Evolutionary conservation across 202 grass and related monocot species (phyloP), one percentile per base, ranked within the genome.

Genomic region (Schoenoplectus tabernaemontani): DNA sequence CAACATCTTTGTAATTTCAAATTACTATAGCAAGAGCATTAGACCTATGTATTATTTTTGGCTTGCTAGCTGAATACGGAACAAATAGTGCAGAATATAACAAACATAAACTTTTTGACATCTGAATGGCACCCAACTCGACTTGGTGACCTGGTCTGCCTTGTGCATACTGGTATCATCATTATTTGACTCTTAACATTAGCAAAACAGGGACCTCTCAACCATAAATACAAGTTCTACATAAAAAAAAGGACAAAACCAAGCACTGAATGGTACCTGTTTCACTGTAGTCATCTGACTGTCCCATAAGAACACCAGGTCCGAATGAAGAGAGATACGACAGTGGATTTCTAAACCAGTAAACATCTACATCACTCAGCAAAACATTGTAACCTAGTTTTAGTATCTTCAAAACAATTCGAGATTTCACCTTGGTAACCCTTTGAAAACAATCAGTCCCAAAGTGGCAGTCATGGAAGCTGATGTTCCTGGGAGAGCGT

Each of bases 371-470:
- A 82, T 98, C 95, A 79, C 91, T 92, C 83, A 98, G 20, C 28
- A 98, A 82, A 23, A 98, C 91, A 76, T 92, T 92, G 63, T 92
- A 94, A 39, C 91, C 89, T 63, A 90, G 57, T 84, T 75, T 94
- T 78, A 98, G 32, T 78, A 94, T 89, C 68, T 94, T 77, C 63
- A 98, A 66, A 84, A 98, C 95, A 61, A 89, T 87, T 30, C 88
- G 78, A 28, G 95, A 98, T 84, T 98, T 98, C 39, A 94, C 86
- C 85, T 98, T 98, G 0, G 95, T 98, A 71, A 98, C 91, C 56
- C 85, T 86, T 70, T 92, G 86, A 79, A 98, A 98, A 77, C 95
- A 98, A 58, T 87, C 68, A 0, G 89, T 98, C 22, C 95, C 95
- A 82, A 86, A 98, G 83, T 98, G 95, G 63, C 95, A 98, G 17